Base-by-base conservation (phyloP, 331 rosid genomes). In the Erythrophleum ivorense region DNA sequence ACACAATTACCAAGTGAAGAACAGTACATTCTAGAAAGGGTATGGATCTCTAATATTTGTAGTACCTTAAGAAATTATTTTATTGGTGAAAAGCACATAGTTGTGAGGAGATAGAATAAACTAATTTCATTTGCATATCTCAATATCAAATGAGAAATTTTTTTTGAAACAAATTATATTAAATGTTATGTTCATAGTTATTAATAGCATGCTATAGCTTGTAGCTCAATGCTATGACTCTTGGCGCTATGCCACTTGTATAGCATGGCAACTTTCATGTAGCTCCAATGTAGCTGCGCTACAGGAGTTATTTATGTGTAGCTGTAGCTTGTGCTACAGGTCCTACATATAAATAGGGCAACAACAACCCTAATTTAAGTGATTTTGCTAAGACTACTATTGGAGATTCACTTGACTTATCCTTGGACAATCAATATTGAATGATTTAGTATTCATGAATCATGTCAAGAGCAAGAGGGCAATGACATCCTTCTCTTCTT, bases 21-120 rank as follows among this genome's bases (percentile, higher is more conserved):
- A 34, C 97, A 90, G 64, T 95, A 84, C 85, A 78, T 93, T 75
- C 87, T 95, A 48, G 99, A 93, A 87, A 91, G 84, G 93, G 98
- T 92, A 89, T 5, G 88, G 1, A 52, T 49, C 18, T 85, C 62
- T 53, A 77, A 36, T 76, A 21, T 40, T 46, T 64, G 46, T 38
- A n/a, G 54, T 67, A 46, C 14, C 59, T 53, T 52, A 82, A 60
- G 15, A 18, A 46, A 5, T 66, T 55, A 45, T 18, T 71, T 69
- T 41, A 19, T 24, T 9, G 64, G 7, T 64, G 50, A 45, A 31
- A 19, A 63, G 75, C 66, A 69, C 48, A 55, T 43, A 5, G 6
- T 15, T 55, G 48, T 52, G 33, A 80, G 45, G 54, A 71, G 62
- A 29, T 31, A 62, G 46, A 21, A 71, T 55, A 9, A 53, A 34